These are phyloP conservation scores for Fomitopsis betulina DNA, from an alignment of 1,284 basidiomycete genomes.

Conservation along the genomic window DNA sequence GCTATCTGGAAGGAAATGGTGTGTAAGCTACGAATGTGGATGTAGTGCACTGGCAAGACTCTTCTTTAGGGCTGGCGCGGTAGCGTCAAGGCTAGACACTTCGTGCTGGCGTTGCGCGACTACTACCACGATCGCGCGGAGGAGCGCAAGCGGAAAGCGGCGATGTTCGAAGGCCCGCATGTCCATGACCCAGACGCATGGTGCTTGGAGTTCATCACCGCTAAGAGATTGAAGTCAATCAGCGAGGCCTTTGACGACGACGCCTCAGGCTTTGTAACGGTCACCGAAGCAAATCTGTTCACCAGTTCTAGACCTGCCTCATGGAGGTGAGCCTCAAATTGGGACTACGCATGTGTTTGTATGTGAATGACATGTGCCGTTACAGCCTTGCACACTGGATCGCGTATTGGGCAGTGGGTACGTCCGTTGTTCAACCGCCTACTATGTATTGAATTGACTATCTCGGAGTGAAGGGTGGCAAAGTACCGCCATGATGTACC, in stretches of 20 bases:
- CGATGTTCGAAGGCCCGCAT: neutral
- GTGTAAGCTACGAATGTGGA: neutral
- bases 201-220: slow-evolving; percentile 39
- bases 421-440: neutral
- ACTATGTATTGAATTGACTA: neutral
- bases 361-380: neutral
- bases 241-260: slow-evolving; percentile 47
- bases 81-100: slow-evolving; percentile 31
- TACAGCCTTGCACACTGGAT: slow-evolving; percentile 39
- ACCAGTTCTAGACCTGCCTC: slow-evolving; percentile 19
- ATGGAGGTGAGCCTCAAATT: slow-evolving; percentile 24
- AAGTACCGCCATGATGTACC: slow-evolving; percentile 10
- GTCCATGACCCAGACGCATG: slow-evolving; percentile 27
- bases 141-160: slow-evolving; percentile 3
- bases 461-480: slow-evolving; percentile 8
- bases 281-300: slow-evolving; percentile 45
- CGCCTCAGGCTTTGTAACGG: slow-evolving; percentile 41
- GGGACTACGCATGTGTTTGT: slow-evolving; percentile 11
- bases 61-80: slow-evolving; percentile 28
- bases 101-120: slow-evolving; percentile 32
- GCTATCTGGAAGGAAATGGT: slow-evolving; percentile 30
- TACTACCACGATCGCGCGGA: slow-evolving; percentile 25
- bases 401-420: slow-evolving; percentile 43
- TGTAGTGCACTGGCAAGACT: neutral
- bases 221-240: slow-evolving; percentile 37